Percentiles rank a stretch among this genome's conserved stretches.
These are phyloP conservation scores for Handroanthus guayacan DNA, from an alignment of 257 asterid genomes.

Conservation along the genomic window DNA sequence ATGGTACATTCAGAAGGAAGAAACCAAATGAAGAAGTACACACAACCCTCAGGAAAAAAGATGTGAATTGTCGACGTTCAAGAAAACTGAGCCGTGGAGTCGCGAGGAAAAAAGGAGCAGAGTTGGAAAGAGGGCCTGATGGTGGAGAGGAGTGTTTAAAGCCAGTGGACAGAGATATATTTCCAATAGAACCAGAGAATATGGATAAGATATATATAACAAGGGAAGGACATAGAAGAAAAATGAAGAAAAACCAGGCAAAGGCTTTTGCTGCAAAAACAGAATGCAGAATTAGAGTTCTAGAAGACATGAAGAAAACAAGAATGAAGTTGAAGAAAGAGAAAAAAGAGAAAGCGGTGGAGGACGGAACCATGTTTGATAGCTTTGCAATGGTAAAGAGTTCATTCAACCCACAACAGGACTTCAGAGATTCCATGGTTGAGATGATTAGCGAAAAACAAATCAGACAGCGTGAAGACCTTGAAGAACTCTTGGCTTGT, in stretches of 20 bases:
- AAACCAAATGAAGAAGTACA: slow-evolving; percentile 16
- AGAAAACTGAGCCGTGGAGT: slow-evolving; percentile 32
- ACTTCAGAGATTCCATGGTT: slow-evolving; percentile 86
- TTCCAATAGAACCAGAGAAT: slow-evolving; percentile 39
- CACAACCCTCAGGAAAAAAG: not conserved
- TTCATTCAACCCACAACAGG: slow-evolving; percentile 70
- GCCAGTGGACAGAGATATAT: slow-evolving; percentile 26
- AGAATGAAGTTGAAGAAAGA: slow-evolving; percentile 49
- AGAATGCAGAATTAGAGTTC: slow-evolving; percentile 67
- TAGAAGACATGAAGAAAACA: slow-evolving; percentile 62
- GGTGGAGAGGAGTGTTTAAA: slow-evolving; percentile 25
- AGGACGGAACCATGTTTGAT: slow-evolving; percentile 46
- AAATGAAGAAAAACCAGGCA: slow-evolving; percentile 42
- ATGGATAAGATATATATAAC: slow-evolving; percentile 24
- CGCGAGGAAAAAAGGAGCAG: slow-evolving; percentile 39
- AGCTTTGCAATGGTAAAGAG: slow-evolving; percentile 79
- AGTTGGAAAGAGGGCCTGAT: slow-evolving; percentile 13
- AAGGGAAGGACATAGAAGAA: slow-evolving; percentile 40
- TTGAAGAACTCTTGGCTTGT: slow-evolving; percentile 84
- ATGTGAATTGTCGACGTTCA: slow-evolving; percentile 24
- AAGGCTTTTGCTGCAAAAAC: slow-evolving; percentile 50
- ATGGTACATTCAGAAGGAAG: slow-evolving; percentile 35
- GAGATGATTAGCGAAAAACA: slow-evolving; percentile 77
- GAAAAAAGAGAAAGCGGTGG: slow-evolving; percentile 28
- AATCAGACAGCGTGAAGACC: slow-evolving; percentile 64